Conservation (phyloP, 2,329 filamentous ascomycete genomes). For the Apiospora arundinis region DNA sequence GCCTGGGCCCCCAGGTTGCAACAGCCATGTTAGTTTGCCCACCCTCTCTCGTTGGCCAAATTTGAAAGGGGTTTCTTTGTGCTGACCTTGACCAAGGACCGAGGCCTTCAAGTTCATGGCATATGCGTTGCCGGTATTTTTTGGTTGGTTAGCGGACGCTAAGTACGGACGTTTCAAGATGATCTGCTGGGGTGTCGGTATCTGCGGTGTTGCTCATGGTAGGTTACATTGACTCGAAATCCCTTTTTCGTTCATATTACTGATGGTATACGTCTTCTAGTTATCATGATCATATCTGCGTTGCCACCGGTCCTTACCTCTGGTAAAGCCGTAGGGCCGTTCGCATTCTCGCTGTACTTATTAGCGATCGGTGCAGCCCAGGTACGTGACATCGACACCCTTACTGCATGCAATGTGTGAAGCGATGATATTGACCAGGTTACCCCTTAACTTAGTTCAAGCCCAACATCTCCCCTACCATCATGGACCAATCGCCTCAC, state of each 20-base stretch:
- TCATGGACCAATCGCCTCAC: conserved; percentile 70
- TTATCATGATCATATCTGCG: conserved; percentile 42
- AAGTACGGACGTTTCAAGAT: conserved; percentile 31
- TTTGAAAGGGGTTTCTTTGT: background rate
- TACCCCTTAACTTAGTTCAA: conserved; percentile 62
- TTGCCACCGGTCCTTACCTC: conserved; percentile 48
- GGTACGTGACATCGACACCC: background rate
- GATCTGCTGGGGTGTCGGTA: conserved; percentile 39
- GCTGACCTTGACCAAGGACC: conserved; percentile 7
- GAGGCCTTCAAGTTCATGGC: conserved; percentile 25
- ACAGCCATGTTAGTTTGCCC: conserved; percentile 8
- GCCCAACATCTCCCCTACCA: conserved; percentile 71
- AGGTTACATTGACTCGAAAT: background rate
- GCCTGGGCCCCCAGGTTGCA: background rate
- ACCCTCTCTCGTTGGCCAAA: background rate
- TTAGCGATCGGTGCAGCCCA: conserved; percentile 63
- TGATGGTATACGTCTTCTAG: background rate
- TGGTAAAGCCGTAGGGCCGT: conserved; percentile 57
- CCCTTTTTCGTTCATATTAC: no score
- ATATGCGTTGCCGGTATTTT: conserved; percentile 24
- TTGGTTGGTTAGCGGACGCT: conserved; percentile 8
- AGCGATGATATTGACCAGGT: background rate
- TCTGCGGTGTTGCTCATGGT: conserved; percentile 43
- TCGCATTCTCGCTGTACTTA: conserved; percentile 65
- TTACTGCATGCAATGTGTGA: background rate